A percentile compares a stretch with the other conserved stretches of the same genome.
Evolutionary conservation across 768 basidiomycete species (phyloP).

Genomic region (Pleurotus cornucopiae): DNA sequence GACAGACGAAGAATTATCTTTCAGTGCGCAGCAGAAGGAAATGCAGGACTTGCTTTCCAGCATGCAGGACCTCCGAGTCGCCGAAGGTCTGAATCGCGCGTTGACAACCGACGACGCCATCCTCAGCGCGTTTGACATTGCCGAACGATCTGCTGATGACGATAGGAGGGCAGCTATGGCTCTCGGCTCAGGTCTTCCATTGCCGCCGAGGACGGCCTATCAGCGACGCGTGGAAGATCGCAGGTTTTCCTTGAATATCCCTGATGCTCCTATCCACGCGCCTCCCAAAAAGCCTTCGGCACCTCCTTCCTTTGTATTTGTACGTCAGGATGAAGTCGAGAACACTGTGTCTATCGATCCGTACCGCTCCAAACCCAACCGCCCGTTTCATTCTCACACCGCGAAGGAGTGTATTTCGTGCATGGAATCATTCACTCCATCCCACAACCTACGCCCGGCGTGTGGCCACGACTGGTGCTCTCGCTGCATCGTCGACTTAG

Average conservation of each 20-base stretch:
- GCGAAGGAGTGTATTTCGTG: conserved; percentile 10
- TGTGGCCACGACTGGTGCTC: conserved; percentile 35
- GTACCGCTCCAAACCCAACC: neutral
- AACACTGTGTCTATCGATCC: neutral
- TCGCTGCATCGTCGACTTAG: conserved; percentile 26
- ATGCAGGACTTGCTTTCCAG: conserved; percentile 22
- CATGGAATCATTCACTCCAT: neutral
- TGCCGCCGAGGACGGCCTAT: conserved; percentile 20
- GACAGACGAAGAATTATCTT: conserved; percentile 43
- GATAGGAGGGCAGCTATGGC: conserved; percentile 39
- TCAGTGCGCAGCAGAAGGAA: conserved; percentile 35
- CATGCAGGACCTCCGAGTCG: conserved; percentile 34
- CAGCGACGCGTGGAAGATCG: conserved; percentile 7
- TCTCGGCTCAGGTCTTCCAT: conserved; percentile 22
- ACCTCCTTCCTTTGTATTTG: neutral
- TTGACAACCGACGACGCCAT: conserved; percentile 28
- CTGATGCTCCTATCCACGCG: neutral
- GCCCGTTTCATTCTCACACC: neutral
- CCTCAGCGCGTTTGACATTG: conserved; percentile 23
- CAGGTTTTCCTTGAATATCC: neutral
- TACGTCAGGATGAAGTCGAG: neutral
- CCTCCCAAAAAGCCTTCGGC: neutral
- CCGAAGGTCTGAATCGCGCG: conserved; percentile 38
- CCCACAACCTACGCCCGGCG: conserved; percentile 19
- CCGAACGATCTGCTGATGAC: conserved; percentile 34